Evolutionary conservation across 495 filamentous ascomycete genomes (phyloP), one percentile per base, ranked within the genome.

Genomic region (Bryoglossum gracile): DNA sequence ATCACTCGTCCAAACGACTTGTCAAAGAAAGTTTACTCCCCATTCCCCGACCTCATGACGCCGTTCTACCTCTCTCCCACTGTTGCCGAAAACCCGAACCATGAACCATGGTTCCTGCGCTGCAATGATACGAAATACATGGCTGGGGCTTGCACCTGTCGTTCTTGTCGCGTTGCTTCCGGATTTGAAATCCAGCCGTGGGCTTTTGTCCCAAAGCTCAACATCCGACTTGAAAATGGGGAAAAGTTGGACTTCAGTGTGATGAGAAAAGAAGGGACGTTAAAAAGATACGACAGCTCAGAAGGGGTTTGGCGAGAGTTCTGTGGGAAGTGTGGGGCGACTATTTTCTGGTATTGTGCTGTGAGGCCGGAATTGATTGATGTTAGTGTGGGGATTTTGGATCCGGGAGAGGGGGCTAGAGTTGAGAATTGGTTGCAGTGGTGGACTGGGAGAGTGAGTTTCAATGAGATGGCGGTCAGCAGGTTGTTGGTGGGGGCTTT

Each of bases 151-250:
- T 87, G 84, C 58, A 70, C 72, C 0, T 87, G 84, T 61, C 63
- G 59, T 3, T 76, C 76, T 2, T 89, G 84, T 62, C 75, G 83
- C 21, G 61, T 77, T 8, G 62, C 66, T 3, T 74, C 75, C 3
- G 84, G 84, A 2, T 82, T 80, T 58, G 82, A 86, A 38, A 75
- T 83, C 42, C 79, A 84, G 51, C 61, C 71, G 8, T 89, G 84
- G 82, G 72, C 78, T 0, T 87, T 86, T 50, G 62, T 86, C 13
- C 82, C 82, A 3, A 72, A 72, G 41, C 60, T 63, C 8, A 82
- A 85, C 53, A 78, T 87, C 50, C 63, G 66, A 43, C 67, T 80
- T 23, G 26, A 68, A 60, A 47, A 65, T 44, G 21, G 59, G 48
- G 55, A 57, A 3, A 60, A 63, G 0, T 60, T 78, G 3, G 61